Conservation (phyloP, 2,329 filamentous ascomycete species). For the Chlorencoelia australis region DNA sequence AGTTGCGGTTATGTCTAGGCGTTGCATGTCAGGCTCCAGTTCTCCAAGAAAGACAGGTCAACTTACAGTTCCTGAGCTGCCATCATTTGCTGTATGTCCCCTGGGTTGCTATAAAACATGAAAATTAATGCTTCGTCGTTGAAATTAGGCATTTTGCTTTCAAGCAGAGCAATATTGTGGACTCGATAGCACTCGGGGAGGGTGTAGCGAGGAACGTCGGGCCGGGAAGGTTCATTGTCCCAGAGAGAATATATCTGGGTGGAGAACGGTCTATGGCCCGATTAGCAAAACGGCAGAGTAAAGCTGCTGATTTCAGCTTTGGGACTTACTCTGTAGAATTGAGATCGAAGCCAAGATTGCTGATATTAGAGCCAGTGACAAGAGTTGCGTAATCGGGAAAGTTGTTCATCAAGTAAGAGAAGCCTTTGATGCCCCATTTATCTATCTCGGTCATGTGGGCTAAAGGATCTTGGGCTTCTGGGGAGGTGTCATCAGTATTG, state of each 20-base stretch:
- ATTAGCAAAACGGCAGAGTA: neutral
- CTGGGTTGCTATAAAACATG: constrained; percentile 59
- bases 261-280: constrained; percentile 34
- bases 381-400: constrained; percentile 53
- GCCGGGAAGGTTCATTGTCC: constrained; percentile 48
- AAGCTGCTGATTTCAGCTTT: constrained; percentile 2
- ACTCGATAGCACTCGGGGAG: constrained; percentile 59
- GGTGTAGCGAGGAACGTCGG: constrained; percentile 45
- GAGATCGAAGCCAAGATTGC: constrained; percentile 47
- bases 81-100: constrained; percentile 52
- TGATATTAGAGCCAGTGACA: constrained; percentile 49
- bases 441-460: constrained; percentile 51
- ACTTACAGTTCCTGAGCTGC: constrained; percentile 53
- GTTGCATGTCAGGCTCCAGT: no score
- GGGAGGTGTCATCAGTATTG: constrained; percentile 18
- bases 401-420: constrained; percentile 49
- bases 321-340: constrained; percentile 46
- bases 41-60: neutral
- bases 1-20: constrained; percentile 53
- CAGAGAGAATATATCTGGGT: constrained; percentile 52
- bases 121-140: constrained; percentile 60
- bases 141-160: constrained; percentile 55
- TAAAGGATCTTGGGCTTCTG: constrained; percentile 45
- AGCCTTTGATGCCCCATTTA: constrained; percentile 55
- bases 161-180: constrained; percentile 54